phyloP scores from a whole-genome alignment of 2,329 filamentous ascomycete genomes.

The Penicillium sp. region DNA sequence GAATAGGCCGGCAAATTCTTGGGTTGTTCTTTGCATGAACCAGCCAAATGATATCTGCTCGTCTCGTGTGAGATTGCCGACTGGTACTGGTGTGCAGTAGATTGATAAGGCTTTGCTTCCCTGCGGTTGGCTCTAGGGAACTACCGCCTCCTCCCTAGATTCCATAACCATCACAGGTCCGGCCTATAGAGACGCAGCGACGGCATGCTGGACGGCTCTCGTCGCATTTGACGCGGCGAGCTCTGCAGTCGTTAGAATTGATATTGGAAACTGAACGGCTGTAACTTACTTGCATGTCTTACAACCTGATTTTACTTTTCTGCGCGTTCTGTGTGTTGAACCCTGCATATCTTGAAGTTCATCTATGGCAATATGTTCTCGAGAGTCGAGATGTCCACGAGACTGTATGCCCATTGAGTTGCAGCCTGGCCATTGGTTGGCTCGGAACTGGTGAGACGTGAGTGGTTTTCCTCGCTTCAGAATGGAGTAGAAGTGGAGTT shows the following conservation, averaged over 20 bases:
- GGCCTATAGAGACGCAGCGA: constrained; percentile 34
- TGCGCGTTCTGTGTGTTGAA: too few species aligned
- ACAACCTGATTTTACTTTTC: constrained; percentile 28
- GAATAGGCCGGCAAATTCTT: constrained; percentile 37
- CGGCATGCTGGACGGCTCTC: constrained; percentile 37
- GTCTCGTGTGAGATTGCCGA: constrained; percentile 15
- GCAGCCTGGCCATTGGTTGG: not conserved
- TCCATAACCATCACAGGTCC: constrained; percentile 42
- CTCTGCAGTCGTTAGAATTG: constrained; percentile 9
- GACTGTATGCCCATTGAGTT: not conserved
- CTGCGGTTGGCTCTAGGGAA: constrained; percentile 18
- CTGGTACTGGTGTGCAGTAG: constrained; percentile 12
- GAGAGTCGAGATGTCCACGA: not conserved
- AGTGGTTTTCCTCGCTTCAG: too few species aligned
- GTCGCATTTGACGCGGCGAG: constrained; percentile 36
- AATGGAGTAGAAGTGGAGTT: too few species aligned
- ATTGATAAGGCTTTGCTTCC: constrained; percentile 13
- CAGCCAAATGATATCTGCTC: constrained; percentile 28
- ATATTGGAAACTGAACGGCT: not conserved
- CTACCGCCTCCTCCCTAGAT: constrained; percentile 40
- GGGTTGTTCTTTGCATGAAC: constrained; percentile 23
- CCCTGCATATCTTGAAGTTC: too few species aligned
- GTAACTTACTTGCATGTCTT: constrained; percentile 31
- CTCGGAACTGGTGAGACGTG: not conserved
- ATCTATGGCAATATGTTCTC: too few species aligned